Evolutionary conservation across 192 early-diverging fungal genomes (phyloP).

Genomic region (Umbelopsis vinacea): DNA sequence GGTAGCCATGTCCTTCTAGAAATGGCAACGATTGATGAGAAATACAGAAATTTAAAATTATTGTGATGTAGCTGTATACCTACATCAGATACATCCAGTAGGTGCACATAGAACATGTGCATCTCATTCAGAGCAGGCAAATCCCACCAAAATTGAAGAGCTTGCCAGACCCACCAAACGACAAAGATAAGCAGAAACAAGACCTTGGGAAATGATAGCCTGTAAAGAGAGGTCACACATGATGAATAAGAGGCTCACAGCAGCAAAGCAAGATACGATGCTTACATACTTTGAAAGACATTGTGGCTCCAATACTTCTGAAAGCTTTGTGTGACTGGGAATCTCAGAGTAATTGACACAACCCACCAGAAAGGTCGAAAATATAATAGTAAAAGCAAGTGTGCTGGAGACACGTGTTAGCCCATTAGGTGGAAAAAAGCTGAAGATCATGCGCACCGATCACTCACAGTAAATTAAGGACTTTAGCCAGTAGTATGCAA

Average conservation of each 20-base stretch:
- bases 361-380: conserved; percentile 86
- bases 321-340: conserved; percentile 67
- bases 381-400: conserved; percentile 84
- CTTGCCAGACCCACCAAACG: conserved; percentile 79
- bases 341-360: conserved; percentile 91
- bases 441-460: neutral
- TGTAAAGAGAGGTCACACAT: conserved; percentile 22
- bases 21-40: conserved; percentile 18
- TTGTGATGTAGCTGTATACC: conserved; percentile 26
- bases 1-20: conserved; percentile 81
- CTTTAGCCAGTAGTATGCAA: conserved; percentile 77
- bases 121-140: conserved; percentile 78
- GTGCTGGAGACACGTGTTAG: conserved; percentile 54
- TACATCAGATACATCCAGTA: conserved; percentile 80
- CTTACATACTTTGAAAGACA: conserved; percentile 67
- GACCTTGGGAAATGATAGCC: conserved; percentile 60
- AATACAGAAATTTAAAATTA: neutral
- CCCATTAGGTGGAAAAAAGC: neutral
- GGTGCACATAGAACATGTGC: conserved; percentile 80
- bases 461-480: conserved; percentile 82
- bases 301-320: conserved; percentile 78
- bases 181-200: conserved; percentile 68
- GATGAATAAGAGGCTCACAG: conserved; percentile 1
- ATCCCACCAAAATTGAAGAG: conserved; percentile 68
- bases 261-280: neutral